phyloP scores from a whole-genome alignment of 1,139 yeast species.

The Candida pseudocylindracea region DNA sequence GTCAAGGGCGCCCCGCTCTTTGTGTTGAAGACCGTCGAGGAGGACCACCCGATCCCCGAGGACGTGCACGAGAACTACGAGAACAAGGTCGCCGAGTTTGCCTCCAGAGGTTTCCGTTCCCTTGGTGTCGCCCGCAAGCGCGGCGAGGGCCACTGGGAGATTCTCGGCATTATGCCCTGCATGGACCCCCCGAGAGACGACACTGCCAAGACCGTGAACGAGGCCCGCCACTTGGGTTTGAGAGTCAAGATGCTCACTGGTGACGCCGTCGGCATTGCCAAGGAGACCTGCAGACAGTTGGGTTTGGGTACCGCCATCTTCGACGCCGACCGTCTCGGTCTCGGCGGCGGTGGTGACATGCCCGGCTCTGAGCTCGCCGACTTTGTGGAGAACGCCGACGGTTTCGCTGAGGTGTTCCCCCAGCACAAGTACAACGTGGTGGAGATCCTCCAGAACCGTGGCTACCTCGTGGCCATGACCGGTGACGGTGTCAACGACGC shows the following conservation, averaged over 20 bases:
- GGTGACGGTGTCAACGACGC: constrained; percentile 98
- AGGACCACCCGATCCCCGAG: constrained; percentile 91
- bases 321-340: constrained; percentile 93
- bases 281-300: constrained; percentile 95
- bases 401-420: constrained; percentile 96
- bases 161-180: constrained; percentile 95
- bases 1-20: constrained; percentile 96
- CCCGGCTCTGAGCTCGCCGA: constrained; percentile 93
- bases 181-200: constrained; percentile 99
- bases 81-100: constrained; percentile 93
- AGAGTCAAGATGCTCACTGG: constrained; percentile 97
- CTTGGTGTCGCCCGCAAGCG: constrained; percentile 98
- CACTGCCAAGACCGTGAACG: constrained; percentile 88
- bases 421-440: constrained; percentile 89
- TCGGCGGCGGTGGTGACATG: constrained; percentile 92
- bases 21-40: constrained; percentile 89
- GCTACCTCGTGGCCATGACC: constrained; percentile 94
- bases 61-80: constrained; percentile 89
- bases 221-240: constrained; percentile 84
- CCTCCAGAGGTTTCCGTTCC: constrained; percentile 97
- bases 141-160: constrained; percentile 98
- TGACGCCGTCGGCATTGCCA: constrained; percentile 98
- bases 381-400: constrained; percentile 90
- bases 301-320: constrained; percentile 94
- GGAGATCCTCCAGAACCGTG: constrained; percentile 76